Evolutionary conservation across 2,329 filamentous ascomycete species (phyloP), one percentile per base, ranked within the genome.

Genomic region (Moelleriella libera): DNA sequence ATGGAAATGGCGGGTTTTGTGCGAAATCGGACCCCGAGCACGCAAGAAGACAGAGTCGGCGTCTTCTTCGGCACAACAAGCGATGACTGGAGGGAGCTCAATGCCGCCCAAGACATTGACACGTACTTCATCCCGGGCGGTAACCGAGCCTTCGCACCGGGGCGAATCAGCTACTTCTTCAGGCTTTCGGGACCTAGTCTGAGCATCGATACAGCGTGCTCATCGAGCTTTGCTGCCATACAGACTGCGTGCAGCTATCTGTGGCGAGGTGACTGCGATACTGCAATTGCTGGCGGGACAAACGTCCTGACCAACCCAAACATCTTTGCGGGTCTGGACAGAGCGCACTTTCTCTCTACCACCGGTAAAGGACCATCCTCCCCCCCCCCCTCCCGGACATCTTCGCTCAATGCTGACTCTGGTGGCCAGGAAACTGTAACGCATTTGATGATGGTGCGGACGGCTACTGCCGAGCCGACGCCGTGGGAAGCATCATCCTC

Each of bases 391-490:
- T 37, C 9, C 3, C 34, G 9, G 12, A 3, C 2, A 12, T 39
- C 34, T 39, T 39, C 9, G 9, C 12, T 39, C 12, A 12, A 8
- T 39, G 2, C 8, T 39, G 9, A 39, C 34, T 12, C 41, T 10
- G 21, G 9, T 42, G 11, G 11, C 41, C 39, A 9, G 52, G 46
- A n/a, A 58, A 69, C 34, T 55, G 62, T 83, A 85, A 87, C 58
- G 87, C 85, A 0, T 92, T 87, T 58, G 85, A 90, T 61, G 82
- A 87, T 52, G 78, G 74, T 39, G 86, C 86, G 2, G 84, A 89
- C 63, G 86, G 86, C 1, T 90, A 90, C 64, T 90, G 85, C 65
- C 80, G 86, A 59, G 85, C 79, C 48, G 86, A 92, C 55, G 80
- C 78, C 21, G 82, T 83, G 51, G 85, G 80, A 2, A 82, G 82